phyloP scores from a whole-genome alignment of 129 eudicot species.

The Lonicera japonica region DNA sequence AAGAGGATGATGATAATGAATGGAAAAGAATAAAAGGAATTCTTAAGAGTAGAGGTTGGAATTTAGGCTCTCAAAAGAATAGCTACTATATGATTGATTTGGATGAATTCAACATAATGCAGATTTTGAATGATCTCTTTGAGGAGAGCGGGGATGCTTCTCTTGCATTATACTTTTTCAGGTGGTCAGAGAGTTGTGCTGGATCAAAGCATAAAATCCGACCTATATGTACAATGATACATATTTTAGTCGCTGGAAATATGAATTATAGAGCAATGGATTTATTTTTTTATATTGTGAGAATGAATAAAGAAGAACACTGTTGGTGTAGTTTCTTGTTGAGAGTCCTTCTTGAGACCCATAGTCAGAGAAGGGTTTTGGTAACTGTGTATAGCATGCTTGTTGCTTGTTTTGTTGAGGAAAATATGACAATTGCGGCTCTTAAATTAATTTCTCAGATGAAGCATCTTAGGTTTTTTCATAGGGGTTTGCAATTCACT shows the following conservation, averaged over 20 bases:
- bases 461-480: conserved; percentile 11
- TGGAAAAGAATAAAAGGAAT: conserved; percentile 12
- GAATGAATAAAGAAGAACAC: conserved; percentile 10
- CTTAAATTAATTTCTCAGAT: conserved; percentile 15
- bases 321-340: conserved; percentile 16
- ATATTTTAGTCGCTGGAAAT: conserved; percentile 24
- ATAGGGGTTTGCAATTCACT: conserved; percentile 22
- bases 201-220: conserved; percentile 17
- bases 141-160: conserved; percentile 19
- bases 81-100: conserved; percentile 4
- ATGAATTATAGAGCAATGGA: conserved; percentile 28
- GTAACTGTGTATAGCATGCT: conserved; percentile 36
- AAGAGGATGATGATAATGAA: neutral
- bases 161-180: conserved; percentile 23
- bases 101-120: conserved; percentile 10
- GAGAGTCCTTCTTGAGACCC: conserved; percentile 16
- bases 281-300: conserved; percentile 10
- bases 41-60: conserved; percentile 17
- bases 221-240: conserved; percentile 22
- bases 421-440: conserved; percentile 17
- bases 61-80: neutral
- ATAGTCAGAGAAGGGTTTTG: conserved; percentile 15
- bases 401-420: conserved; percentile 21
- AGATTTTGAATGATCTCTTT: conserved; percentile 20
- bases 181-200: conserved; percentile 16